A percentile compares a stretch with the other conserved stretches of the same genome.
Evolutionary conservation across 768 basidiomycete genomes (phyloP).

Genomic region (Suillus luteus): DNA sequence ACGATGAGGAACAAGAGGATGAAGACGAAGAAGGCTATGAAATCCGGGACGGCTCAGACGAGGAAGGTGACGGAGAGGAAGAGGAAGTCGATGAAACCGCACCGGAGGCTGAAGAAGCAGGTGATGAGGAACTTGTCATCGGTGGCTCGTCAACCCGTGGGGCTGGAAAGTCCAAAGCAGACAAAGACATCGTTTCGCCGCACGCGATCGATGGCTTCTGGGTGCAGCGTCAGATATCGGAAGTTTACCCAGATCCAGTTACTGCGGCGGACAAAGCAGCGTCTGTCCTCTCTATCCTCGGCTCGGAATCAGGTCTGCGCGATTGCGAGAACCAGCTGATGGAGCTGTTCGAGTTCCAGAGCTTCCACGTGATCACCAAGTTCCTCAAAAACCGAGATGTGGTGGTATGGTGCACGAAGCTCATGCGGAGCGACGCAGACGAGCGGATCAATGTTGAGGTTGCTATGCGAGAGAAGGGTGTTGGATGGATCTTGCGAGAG

Average conservation of each 20-base stretch:
- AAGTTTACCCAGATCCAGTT: slow-evolving; percentile 91
- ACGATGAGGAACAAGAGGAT: slow-evolving; percentile 95
- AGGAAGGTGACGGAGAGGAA: slow-evolving; percentile 66
- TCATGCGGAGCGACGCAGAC: slow-evolving; percentile 86
- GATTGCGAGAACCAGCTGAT: slow-evolving; percentile 96
- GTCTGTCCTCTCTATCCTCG: slow-evolving; percentile 79
- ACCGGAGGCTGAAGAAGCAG: slow-evolving; percentile 45
- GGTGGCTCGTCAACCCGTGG: slow-evolving; percentile 58
- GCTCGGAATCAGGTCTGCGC: slow-evolving; percentile 83
- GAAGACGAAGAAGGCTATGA: slow-evolving; percentile 91
- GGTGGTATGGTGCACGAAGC: slow-evolving; percentile 96
- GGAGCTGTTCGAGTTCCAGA: slow-evolving; percentile 93
- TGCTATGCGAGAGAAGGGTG: slow-evolving; percentile 95
- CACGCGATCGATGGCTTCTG: slow-evolving; percentile 97
- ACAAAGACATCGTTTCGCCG: slow-evolving; percentile 83
- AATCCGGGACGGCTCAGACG: slow-evolving; percentile 79
- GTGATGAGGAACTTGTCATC: slow-evolving; percentile 75
- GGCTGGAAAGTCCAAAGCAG: slow-evolving; percentile 52
- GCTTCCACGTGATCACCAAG: slow-evolving; percentile 85
- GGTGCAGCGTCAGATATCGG: slow-evolving; percentile 93
- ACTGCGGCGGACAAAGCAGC: slow-evolving; percentile 92
- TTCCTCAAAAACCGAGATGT: slow-evolving; percentile 96
- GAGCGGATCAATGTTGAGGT: slow-evolving; percentile 94
- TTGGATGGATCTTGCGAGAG: slow-evolving; percentile 93
- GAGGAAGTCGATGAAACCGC: slow-evolving; percentile 41